Evolutionary conservation across 495 filamentous ascomycete species (phyloP).

Genomic region (Penicillium atrosanguineum): DNA sequence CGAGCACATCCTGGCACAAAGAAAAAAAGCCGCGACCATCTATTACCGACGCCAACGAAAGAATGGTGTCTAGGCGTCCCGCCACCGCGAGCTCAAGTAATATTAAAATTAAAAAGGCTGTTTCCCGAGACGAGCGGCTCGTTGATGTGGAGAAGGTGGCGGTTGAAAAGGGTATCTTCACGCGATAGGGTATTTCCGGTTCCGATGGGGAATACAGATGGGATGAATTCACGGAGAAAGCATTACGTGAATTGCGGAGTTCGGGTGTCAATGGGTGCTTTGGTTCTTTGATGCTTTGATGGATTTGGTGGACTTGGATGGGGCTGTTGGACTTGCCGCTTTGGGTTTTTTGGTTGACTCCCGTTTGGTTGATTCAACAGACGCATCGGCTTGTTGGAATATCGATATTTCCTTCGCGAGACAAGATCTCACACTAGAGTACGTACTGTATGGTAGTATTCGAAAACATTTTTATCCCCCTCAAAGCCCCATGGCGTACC

Average conservation of each 20-base stretch:
- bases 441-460: too few relatives aligned
- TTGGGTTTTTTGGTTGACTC: not conserved
- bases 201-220: not conserved
- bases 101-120: not conserved
- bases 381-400: too few relatives aligned
- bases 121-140: slow-evolving; percentile 10
- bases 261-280: not conserved
- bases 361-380: too few relatives aligned
- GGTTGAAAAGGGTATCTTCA: slow-evolving; percentile 15
- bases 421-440: too few relatives aligned
- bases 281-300: not conserved
- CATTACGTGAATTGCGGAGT: not conserved
- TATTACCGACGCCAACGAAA: slow-evolving; percentile 4
- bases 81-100: slow-evolving; percentile 10
- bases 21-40: slow-evolving; percentile 9
- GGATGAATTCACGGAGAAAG: not conserved
- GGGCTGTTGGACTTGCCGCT: not conserved
- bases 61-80: slow-evolving; percentile 5
- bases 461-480: too few relatives aligned
- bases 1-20: slow-evolving; percentile 6
- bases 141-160: slow-evolving; percentile 16
- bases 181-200: slow-evolving; percentile 5
- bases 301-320: not conserved
- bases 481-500: too few relatives aligned
- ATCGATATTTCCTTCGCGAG: too few relatives aligned